These are phyloP conservation scores for Epichloe gansuensis DNA, from an alignment of 2,329 filamentous ascomycete species.

Conservation along the genomic window DNA sequence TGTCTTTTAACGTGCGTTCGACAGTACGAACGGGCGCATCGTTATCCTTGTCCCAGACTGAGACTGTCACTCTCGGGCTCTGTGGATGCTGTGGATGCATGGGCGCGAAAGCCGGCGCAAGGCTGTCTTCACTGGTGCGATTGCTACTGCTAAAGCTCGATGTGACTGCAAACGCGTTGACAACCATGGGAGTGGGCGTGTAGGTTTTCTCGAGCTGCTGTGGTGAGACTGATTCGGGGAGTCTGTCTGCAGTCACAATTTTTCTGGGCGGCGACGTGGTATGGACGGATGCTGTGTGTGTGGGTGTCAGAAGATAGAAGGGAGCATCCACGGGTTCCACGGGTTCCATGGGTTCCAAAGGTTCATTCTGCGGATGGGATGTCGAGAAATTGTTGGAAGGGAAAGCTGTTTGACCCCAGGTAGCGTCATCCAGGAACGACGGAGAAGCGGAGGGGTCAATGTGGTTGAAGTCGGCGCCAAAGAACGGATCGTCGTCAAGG, in stretches of 20 bases:
- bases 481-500: constrained; percentile 36
- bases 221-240: constrained; percentile 27
- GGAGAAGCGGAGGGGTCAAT: constrained; percentile 26
- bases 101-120: constrained; percentile 23
- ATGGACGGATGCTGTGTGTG: constrained; percentile 36
- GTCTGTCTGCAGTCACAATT: constrained; percentile 11
- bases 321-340: constrained; percentile 10
- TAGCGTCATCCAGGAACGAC: constrained; percentile 29
- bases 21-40: constrained; percentile 23
- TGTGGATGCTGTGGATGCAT: constrained; percentile 32
- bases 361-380: constrained; percentile 5
- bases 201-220: constrained; percentile 29
- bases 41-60: constrained; percentile 38
- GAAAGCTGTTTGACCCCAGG: constrained; percentile 11
- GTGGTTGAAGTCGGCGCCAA: constrained; percentile 34
- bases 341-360: neutral
- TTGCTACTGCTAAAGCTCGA: constrained; percentile 36
- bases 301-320: constrained; percentile 36
- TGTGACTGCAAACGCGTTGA: constrained; percentile 28
- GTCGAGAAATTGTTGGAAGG: constrained; percentile 2
- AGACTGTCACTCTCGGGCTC: constrained; percentile 44
- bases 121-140: constrained; percentile 37
- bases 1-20: constrained; percentile 28
- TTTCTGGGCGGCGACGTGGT: constrained; percentile 30
- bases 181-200: constrained; percentile 19